These are phyloP conservation scores for Penicillium bovifimosum DNA, from an alignment of 495 filamentous ascomycete genomes.

Conservation along the genomic window DNA sequence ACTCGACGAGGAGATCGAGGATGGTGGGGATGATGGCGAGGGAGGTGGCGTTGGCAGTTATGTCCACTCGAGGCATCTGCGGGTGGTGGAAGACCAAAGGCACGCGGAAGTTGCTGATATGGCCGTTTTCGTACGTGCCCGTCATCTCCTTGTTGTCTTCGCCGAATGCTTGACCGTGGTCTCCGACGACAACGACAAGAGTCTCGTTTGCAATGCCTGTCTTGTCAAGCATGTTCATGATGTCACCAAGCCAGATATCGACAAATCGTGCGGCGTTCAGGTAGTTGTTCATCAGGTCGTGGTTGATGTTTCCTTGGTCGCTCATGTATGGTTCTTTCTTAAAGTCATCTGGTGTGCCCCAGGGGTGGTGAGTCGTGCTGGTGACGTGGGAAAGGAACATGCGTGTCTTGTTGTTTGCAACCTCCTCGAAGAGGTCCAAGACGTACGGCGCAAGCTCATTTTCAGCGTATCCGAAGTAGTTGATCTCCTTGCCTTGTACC, in stretches of 20 bases:
- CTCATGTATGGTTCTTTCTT: conserved; percentile 32
- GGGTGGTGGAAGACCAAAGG: conserved; percentile 43
- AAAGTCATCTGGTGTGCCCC: conserved; percentile 32
- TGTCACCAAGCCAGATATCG: conserved; percentile 43
- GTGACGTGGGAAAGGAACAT: conserved; percentile 45
- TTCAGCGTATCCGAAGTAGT: conserved; percentile 46
- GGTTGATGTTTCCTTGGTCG: conserved; percentile 21
- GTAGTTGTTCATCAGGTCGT: conserved; percentile 35
- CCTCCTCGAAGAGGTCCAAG: conserved; percentile 35
- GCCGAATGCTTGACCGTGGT: conserved; percentile 39
- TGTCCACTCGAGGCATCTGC: conserved; percentile 34
- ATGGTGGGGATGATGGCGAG: conserved; percentile 43
- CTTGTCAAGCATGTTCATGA: conserved; percentile 42
- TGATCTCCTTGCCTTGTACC: conserved; percentile 31
- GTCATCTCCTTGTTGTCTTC: conserved; percentile 34
- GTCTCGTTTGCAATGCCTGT: conserved; percentile 47
- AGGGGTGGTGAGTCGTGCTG: conserved; percentile 44
- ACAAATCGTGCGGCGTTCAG: conserved; percentile 39
- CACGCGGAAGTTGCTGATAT: conserved; percentile 43
- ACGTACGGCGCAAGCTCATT: conserved; percentile 39
- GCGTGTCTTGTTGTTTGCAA: conserved; percentile 37
- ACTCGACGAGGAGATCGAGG: conserved; percentile 41
- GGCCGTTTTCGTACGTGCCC: conserved; percentile 41
- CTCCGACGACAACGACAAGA: conserved; percentile 45
- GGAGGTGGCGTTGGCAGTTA: conserved; percentile 37